Evolutionary conservation across 495 filamentous ascomycete genomes (phyloP).

Genomic region (Tuber calosporum): DNA sequence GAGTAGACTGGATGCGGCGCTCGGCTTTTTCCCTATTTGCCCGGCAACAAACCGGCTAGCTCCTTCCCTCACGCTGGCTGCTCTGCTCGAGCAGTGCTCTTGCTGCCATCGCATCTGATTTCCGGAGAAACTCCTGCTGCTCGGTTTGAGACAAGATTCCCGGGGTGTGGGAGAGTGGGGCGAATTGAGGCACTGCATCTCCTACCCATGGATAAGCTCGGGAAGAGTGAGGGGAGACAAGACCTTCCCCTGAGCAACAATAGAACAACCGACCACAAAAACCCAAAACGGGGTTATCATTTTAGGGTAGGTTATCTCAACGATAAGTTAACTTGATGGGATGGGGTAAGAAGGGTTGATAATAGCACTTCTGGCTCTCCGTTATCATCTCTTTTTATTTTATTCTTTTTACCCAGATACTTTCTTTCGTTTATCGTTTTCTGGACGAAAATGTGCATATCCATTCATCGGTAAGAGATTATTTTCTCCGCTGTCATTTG

Average conservation of each 20-base stretch:
- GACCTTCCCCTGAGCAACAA: background rate
- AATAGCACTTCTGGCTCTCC: background rate
- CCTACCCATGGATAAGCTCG: background rate
- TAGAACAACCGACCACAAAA: background rate
- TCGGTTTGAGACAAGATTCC: constrained; percentile 26
- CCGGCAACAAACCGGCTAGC: constrained; percentile 29
- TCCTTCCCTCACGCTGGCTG: constrained; percentile 16
- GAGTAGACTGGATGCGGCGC: constrained; percentile 11
- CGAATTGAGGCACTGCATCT: background rate
- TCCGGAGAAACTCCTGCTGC: constrained; percentile 29
- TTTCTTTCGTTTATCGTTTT: background rate
- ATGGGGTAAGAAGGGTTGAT: background rate
- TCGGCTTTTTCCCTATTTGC: constrained; percentile 28
- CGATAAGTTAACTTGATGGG: background rate
- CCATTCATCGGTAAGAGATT: constrained; percentile 8
- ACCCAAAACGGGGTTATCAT: background rate
- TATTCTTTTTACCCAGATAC: background rate
- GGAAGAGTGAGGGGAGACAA: background rate
- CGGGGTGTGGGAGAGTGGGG: constrained; percentile 1
- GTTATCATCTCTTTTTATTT: background rate
- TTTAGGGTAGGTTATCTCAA: background rate
- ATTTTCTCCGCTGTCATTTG: constrained; percentile 35
- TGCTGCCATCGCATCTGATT: constrained; percentile 29
- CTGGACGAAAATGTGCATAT: constrained; percentile 4
- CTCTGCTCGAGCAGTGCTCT: constrained; percentile 2